These are phyloP conservation scores for Diplodia mutila DNA, from an alignment of 2,329 filamentous ascomycete genomes.

Conservation along the genomic window DNA sequence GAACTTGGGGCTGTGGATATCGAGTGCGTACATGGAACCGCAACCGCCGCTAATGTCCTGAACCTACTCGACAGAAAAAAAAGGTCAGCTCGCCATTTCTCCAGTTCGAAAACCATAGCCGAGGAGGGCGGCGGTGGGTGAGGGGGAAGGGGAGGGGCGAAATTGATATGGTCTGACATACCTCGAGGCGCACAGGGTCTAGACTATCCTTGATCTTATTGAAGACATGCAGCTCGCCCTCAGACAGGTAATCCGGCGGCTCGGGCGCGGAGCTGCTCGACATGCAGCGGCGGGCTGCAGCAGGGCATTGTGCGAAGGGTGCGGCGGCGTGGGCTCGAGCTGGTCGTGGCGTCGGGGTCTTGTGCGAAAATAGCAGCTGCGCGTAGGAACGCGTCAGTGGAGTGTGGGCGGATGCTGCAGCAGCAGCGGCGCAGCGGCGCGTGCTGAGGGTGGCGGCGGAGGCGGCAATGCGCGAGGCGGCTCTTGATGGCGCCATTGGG, in stretches of 20 bases:
- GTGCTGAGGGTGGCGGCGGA: not conserved
- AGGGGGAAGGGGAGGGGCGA: not conserved
- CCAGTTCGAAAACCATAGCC: not conserved
- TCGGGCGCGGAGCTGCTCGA: conserved; percentile 29
- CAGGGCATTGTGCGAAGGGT: not conserved
- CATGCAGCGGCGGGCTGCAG: conserved; percentile 1
- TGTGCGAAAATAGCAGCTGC: not conserved
- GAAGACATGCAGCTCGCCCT: conserved; percentile 53
- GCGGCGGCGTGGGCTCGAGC: not conserved
- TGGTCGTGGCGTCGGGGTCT: not conserved
- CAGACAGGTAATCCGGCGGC: conserved; percentile 53
- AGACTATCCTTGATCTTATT: conserved; percentile 49
- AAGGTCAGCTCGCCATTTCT: not conserved
- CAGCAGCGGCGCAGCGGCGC: conserved; percentile 3
- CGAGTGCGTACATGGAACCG: conserved; percentile 85
- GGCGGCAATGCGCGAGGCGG: conserved; percentile 15
- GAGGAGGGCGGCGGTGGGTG: not conserved
- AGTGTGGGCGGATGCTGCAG: not conserved
- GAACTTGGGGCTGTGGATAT: conserved; percentile 74
- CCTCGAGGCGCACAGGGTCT: conserved; percentile 51
- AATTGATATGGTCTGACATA: conserved; percentile 33
- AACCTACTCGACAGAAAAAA: conserved; percentile 51
- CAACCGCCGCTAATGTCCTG: conserved; percentile 83
- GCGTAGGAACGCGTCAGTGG: conserved; percentile 12
- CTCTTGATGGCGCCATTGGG: conserved; percentile 19